Base-by-base conservation (phyloP, 1,284 basidiomycete species). In the Apiotrichum sp. region DNA sequence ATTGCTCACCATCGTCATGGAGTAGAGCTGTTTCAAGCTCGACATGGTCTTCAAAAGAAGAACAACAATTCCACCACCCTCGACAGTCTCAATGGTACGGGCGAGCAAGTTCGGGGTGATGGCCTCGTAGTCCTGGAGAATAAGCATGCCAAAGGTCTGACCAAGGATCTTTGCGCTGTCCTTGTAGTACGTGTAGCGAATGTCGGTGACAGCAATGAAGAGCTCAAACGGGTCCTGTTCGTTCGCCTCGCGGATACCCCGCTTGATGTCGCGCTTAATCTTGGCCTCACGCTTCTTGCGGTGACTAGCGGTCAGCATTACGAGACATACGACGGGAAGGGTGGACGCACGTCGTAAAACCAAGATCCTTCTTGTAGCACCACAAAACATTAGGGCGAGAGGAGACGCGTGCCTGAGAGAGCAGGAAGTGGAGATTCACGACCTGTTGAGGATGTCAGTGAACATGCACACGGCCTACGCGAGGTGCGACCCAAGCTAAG, bases 211-310 rank as follows among this genome's bases (percentile, higher is more conserved):
- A 3, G 90, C 89, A 31, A 98, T 87, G 70, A 99, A 98, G 53
- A 98, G 89, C 79, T 98, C 96, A 70, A 99, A 98, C 1, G 96
- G 95, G 72, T 91, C 86, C 72, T 95, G 91, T 57, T 98, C 91
- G 70, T 95, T 95, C 31, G 89, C 86, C 68, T 99, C 95, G 29
- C 95, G 82, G 47, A 93, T 84, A 6, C 95, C 93, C 33, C 91
- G 84, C 77, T 97, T 96, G 41, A 95, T 86, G 71, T 97, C 91
- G 57, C 89, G 81, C 76, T 95, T 97, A 67, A 96, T 92, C 78
- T 93, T 96, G 40, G 87, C 87, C 75, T 96, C 93, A 47, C 91
- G 83, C 77, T 98, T 98, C 80, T 97, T 98, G 47, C 95, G 87
- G 77, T 98, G 93, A 63, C 90, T 93, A 34, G 6, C 22, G 10